These are phyloP conservation scores for Gossypium arboreum DNA, from an alignment of 345 rosid species.

Conservation along the genomic window DNA sequence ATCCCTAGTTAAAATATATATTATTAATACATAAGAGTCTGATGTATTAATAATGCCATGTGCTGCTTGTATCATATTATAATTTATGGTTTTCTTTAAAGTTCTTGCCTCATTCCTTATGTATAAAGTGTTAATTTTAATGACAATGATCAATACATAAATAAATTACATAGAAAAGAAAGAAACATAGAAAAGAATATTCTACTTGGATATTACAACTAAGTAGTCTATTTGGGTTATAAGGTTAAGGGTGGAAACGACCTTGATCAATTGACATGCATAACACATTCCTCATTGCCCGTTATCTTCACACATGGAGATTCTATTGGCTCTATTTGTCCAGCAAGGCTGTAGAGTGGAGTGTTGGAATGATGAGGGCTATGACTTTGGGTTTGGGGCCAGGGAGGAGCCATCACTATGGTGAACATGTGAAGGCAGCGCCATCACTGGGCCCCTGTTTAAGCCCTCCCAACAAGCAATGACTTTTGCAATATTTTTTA, in stretches of 20 bases:
- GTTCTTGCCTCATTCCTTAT: not conserved
- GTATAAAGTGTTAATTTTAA: too few species aligned
- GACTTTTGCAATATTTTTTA: constrained; percentile 31
- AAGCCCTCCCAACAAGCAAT: constrained; percentile 28
- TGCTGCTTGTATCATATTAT: not conserved
- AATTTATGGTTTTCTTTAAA: not conserved
- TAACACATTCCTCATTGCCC: not conserved
- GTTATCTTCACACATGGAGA: constrained; percentile 6
- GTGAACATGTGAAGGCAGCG: constrained; percentile 37
- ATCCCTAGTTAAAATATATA: not conserved
- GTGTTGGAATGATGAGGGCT: constrained; percentile 25
- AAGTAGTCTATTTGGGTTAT: too few species aligned
- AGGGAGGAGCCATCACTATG: constrained; percentile 38
- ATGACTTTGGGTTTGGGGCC: not conserved
- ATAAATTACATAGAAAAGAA: not conserved
- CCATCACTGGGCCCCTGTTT: constrained; percentile 16
- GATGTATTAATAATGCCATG: not conserved
- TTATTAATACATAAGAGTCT: not conserved
- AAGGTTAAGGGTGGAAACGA: not conserved
- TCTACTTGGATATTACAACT: constrained; percentile 12
- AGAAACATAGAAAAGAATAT: constrained; percentile 15
- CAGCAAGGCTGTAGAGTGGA: not conserved
- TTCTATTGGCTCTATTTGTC: constrained; percentile 8
- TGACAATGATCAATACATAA: too few species aligned
- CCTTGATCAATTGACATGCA: not conserved